phyloP scores from a whole-genome alignment of 331 rosid species.

The Quercus lobata region DNA sequence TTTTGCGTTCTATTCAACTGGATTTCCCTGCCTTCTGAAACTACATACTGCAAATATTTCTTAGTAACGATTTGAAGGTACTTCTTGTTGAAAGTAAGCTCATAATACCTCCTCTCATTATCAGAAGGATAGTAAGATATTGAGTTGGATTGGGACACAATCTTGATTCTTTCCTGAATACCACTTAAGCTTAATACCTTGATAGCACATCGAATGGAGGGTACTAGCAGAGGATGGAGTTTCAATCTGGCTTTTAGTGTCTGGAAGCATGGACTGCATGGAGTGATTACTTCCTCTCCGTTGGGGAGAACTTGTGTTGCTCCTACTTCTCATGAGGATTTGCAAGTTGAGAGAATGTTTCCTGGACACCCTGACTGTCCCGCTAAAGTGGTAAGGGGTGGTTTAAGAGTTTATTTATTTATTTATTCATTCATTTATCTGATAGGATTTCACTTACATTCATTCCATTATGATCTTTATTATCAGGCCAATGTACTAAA shows the following conservation, averaged over 20 bases:
- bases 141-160: too few species aligned
- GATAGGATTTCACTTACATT: too few species aligned
- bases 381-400: conserved; percentile 89
- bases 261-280: conserved; percentile 97
- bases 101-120: conserved; percentile 22
- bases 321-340: conserved; percentile 77
- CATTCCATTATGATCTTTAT: too few species aligned
- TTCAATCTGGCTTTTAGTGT: conserved; percentile 58
- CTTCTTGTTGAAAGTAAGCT: conserved; percentile 37
- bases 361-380: conserved; percentile 88
- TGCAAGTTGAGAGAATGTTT: conserved; percentile 90
- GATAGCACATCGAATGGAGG: conserved; percentile 77
- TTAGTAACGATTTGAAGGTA: conserved; percentile 24
- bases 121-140: too few species aligned
- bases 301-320: conserved; percentile 91
- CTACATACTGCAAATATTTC: conserved; percentile 33
- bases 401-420: conserved; percentile 58
- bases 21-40: conserved; percentile 39
- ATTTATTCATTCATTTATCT: too few species aligned
- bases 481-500: too few species aligned
- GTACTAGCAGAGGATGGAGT: conserved; percentile 39
- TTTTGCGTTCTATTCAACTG: conserved; percentile 32
- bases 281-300: conserved; percentile 86
- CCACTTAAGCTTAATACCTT: conserved; percentile 52
- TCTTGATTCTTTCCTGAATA: too few species aligned